Evolutionary conservation across 768 basidiomycete species (phyloP), one percentile per base, ranked within the genome.

Genomic region (Podaxis pistillaris): DNA sequence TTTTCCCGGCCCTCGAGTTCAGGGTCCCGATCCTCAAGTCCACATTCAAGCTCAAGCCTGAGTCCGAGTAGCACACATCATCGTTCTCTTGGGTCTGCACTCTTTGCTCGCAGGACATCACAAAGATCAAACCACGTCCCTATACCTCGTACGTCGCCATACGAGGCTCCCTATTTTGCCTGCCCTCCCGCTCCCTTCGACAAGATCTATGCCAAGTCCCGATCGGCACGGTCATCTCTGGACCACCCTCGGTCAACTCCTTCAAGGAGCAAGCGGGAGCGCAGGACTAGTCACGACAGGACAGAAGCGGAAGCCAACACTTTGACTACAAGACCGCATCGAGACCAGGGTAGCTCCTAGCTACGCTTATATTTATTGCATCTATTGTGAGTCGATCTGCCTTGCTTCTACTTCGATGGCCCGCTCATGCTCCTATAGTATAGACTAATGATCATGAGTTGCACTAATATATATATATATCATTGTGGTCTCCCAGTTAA

Each of bases 151-250:
- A 81, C 80, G 15, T 72, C 67, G 40, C 80, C 80, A 4, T 81
- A 81, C 58, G 78, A 74, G 51, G 76, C 80, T 30, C 79, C 80
- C 5, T 80, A 80, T 73, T 81, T 81, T 63, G 79, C 79, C 1
- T 65, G 73, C 26, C 79, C 79, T 9, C 79, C 79, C 6, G 63
- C 71, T 19, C 52, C 71, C 36, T 59, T 72, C 12, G 69, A 72
- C 26, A 62, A 65, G 37, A 26, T 15, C 2, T 22, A 22, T 11
- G 15, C n/a, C 8, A 19, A 13, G 17, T 28, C 28, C 12, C 50
- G 59, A 38, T 53, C 50, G n/a, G 19, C 54, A 22, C 40, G 51
- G 24, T 33, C 26, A 19, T 41, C 58, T 22, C 3, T 59, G 13
- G 58, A 59, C 12, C 36, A 50, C 8, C 15, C 54, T 17, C 22